Conservation (phyloP, 495 filamentous ascomycete genomes). For the Penicillium herquei region DNA sequence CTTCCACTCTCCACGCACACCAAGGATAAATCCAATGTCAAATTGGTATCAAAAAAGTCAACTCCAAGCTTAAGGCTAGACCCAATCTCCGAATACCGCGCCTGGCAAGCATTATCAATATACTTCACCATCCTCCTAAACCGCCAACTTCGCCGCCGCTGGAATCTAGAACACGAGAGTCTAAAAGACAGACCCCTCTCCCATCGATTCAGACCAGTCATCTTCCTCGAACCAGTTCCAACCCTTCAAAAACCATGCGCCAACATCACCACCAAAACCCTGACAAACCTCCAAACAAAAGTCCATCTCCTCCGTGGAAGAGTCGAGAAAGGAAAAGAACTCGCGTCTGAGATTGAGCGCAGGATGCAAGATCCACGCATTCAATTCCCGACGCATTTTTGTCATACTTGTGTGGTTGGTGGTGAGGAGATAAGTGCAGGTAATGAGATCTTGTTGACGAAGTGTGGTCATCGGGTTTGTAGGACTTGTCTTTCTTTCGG, state of each 20-base stretch:
- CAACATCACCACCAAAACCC: background rate
- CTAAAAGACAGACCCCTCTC: conserved; percentile 15
- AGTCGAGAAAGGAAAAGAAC: conserved; percentile 30
- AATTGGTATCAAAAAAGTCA: background rate
- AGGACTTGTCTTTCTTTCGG: conserved; percentile 25
- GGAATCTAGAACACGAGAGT: conserved; percentile 22
- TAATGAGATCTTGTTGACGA: conserved; percentile 19
- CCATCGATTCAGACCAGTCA: conserved; percentile 18
- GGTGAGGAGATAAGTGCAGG: conserved; percentile 1
- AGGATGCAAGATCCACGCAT: conserved; percentile 15
- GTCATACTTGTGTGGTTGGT: conserved; percentile 25
- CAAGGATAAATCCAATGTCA: too few species aligned
- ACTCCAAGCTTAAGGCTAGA: conserved; percentile 7
- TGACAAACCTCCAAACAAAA: conserved; percentile 6
- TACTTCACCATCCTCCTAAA: conserved; percentile 27
- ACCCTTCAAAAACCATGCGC: conserved; percentile 14
- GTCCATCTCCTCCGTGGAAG: conserved; percentile 21
- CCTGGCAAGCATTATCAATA: conserved; percentile 22
- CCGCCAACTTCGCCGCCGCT: conserved; percentile 27
- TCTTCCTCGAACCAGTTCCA: conserved; percentile 22
- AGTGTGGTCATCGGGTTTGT: conserved; percentile 27
- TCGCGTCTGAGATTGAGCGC: conserved; percentile 25
- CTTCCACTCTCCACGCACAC: too few species aligned
- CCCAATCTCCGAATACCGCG: conserved; percentile 25
- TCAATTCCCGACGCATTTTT: conserved; percentile 25